Evolutionary conservation across 805 yeast species (phyloP).

Genomic region (Zygoascus flipseniorum): DNA sequence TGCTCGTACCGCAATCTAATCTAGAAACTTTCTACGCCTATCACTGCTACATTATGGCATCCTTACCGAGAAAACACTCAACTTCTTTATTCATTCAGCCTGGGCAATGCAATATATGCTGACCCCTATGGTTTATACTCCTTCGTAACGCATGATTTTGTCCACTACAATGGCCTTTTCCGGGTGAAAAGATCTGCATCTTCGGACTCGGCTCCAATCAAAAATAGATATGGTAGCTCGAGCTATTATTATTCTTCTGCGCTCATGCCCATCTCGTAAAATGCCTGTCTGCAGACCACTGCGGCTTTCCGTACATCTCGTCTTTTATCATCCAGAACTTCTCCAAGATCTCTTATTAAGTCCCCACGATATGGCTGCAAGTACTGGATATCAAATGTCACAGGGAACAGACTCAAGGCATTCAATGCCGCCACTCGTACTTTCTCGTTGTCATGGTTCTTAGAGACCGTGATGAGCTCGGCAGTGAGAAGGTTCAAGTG

Average conservation of each 20-base stretch:
- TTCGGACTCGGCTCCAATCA: too few relatives aligned
- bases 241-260: neutral
- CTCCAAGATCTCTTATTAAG: conserved; percentile 40
- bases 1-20: too few relatives aligned
- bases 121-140: too few relatives aligned
- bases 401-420: conserved; percentile 45
- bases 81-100: too few relatives aligned
- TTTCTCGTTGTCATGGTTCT: neutral
- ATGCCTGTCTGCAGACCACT: conserved; percentile 70
- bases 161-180: too few relatives aligned
- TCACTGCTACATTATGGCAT: too few relatives aligned
- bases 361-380: conserved; percentile 44
- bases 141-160: too few relatives aligned
- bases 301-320: conserved; percentile 70
- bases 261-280: conserved; percentile 40
- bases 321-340: conserved; percentile 61
- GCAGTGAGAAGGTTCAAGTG: conserved; percentile 54
- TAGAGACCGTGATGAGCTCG: conserved; percentile 34
- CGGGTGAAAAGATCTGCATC: too few relatives aligned
- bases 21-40: too few relatives aligned
- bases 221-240: neutral
- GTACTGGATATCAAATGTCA: conserved; percentile 30
- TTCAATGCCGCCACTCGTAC: conserved; percentile 52
- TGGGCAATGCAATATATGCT: too few relatives aligned
- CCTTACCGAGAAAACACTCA: too few relatives aligned